These are phyloP conservation scores for Chalciporus piperatus DNA, from an alignment of 768 basidiomycete species.

Conservation along the genomic window DNA sequence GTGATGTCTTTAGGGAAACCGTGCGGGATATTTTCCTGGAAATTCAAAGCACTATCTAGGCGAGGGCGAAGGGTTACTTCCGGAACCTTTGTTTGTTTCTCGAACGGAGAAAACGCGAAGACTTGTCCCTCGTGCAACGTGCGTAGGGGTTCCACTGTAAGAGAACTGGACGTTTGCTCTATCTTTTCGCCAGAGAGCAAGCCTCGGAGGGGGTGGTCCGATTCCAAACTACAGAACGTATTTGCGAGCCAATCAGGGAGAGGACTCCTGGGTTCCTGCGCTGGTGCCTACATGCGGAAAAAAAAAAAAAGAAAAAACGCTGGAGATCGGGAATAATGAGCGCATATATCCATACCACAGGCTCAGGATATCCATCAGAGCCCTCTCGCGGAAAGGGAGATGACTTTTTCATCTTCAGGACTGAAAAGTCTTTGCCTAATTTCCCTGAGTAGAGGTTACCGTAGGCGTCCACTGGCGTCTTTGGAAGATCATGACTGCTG, in stretches of 20 bases:
- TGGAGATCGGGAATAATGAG: slow-evolving; percentile 10
- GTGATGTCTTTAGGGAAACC: background rate
- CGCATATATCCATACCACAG: slow-evolving; percentile 33
- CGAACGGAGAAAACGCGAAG: slow-evolving; percentile 31
- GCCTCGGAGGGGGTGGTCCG: slow-evolving; percentile 33
- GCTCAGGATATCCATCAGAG: slow-evolving; percentile 4
- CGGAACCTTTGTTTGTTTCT: slow-evolving; percentile 5
- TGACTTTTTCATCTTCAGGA: slow-evolving; percentile 39
- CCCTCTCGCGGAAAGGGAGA: slow-evolving; percentile 1
- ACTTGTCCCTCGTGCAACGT: slow-evolving; percentile 14
- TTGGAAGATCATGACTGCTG: slow-evolving; percentile 39
- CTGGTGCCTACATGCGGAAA: slow-evolving; percentile 12
- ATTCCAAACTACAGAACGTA: slow-evolving; percentile 47
- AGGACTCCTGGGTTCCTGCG: slow-evolving; percentile 22
- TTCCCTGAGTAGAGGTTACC: slow-evolving; percentile 30
- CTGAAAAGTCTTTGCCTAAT: slow-evolving; percentile 40
- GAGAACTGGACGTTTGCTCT: background rate
- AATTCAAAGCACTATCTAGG: background rate
- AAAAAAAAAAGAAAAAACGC: slow-evolving; percentile 9
- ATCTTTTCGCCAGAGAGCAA: slow-evolving; percentile 21
- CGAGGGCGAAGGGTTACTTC: slow-evolving; percentile 2
- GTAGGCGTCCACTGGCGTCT: slow-evolving; percentile 42
- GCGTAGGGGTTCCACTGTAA: slow-evolving; percentile 1
- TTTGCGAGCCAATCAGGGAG: slow-evolving; percentile 57
- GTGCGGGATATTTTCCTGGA: background rate